Evolutionary conservation across 495 filamentous ascomycete genomes (phyloP), one percentile per base, ranked within the genome.

Genomic region (Penicillium chermesinum): DNA sequence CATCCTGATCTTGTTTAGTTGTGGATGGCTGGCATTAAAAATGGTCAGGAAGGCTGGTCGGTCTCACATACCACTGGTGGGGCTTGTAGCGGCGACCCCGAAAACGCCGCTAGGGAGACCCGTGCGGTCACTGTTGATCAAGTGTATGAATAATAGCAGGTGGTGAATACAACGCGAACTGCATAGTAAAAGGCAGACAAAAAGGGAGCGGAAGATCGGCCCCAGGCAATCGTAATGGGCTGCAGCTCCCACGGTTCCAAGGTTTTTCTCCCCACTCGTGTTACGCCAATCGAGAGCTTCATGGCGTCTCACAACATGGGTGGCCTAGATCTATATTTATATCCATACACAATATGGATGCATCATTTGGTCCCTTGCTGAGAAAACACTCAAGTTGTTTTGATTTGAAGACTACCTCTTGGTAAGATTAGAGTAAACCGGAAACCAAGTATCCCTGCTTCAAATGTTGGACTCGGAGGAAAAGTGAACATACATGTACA

Each of bases 51-150:
- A 37, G 45, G 12, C 33, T 40, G 46, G 16, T 38, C 42, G 33
- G 27, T 54, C 44, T 58, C 49, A 58, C 58, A 61, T 63, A 54
- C 54, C 59, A 50, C 52, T 46, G 34, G 54, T 55, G 52, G 57
- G 54, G 53, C 48, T 41, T 43, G 41, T 35, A 57, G 21, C 33
- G 52, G 36, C 59, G 41, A 45, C 40, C 38, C 36, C 44, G 41
- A 41, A n/a, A n/a, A 19, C 41, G 40, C 34, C 36, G 18, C 38
- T 12, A 39, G 15, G n/a, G 20, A 40, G 20, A 35, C 4, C 16
- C 12, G 32, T 21, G 15, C 38, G 38, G 25, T n/a, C n/a, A n/a
- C n/a, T n/a, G n/a, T n/a, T n/a, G n/a, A n/a, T n/a, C n/a, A n/a
- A n/a, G n/a, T n/a, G n/a, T n/a, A n/a, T n/a, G n/a, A n/a, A n/a